Base-by-base conservation (phyloP, 2,329 filamentous ascomycete genomes). In the Aspergillus quadricinctus region DNA sequence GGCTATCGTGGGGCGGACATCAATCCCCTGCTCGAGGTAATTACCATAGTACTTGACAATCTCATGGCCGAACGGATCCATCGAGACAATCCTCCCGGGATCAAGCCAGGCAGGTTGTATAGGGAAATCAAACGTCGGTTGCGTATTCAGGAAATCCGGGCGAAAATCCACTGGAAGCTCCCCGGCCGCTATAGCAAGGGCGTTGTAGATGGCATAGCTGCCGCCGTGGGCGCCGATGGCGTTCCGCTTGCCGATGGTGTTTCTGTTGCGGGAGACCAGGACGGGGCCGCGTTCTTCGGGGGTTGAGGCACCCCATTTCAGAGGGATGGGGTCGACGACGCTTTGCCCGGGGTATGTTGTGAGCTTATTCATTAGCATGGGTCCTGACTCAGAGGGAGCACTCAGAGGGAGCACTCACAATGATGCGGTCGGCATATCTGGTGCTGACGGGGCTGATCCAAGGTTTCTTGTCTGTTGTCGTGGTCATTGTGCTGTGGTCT, bases 151-250 rank as follows among this genome's bases (percentile, higher is more conserved):
- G 72, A 88, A 87, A 70, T 89, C 86, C 10, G 88, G 85, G 66
- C 83, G 88, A 75, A 97, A 92, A 64, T 96, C 88, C 41, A 85
- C 81, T 59, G 90, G 85, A 56, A 97, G 83, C 71, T 97, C 89
- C 66, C 93, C 92, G 71, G 90, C 94, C 25, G 93, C 93, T 61
- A 97, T 87, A 11, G 93, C 93, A 28, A 97, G 82, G 25, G 93
- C 93, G 71, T 96, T 92, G 78, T 97, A 97, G 62, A 97, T 93
- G 59, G 90, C 92, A 73, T 99, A 97, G 4, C 92, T 97, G 56
- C 94, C 93, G 61, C 94, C 93, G 64, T 89, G 87, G 57, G 85
- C 87, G 66, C 84, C 85, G 68, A 88, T 84, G 49, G 84, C 83
- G 79, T 69, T 75, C 52, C 67, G 61, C 50, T 69, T 68, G 62